A percentile compares a stretch with the other conserved stretches of the same genome.
Evolutionary conservation across 805 yeast species (phyloP).

Genomic region (Hanseniaspora nectarophila): DNA sequence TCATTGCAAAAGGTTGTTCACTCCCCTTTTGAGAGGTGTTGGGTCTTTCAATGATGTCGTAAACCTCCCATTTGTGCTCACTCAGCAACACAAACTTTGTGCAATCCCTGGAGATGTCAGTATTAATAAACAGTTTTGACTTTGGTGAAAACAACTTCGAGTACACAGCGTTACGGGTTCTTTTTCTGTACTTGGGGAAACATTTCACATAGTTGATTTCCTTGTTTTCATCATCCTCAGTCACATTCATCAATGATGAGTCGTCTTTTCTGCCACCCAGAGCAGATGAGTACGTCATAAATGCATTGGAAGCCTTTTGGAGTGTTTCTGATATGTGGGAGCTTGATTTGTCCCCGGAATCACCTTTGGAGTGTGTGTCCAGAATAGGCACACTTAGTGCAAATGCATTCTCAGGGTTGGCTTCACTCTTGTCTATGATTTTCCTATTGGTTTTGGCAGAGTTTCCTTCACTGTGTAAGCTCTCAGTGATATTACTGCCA

Average conservation of each 20-base stretch:
- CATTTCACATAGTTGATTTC: constrained; percentile 65
- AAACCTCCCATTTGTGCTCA: constrained; percentile 65
- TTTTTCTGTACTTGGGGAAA: constrained; percentile 68
- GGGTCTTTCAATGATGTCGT: constrained; percentile 38
- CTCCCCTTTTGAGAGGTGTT: constrained; percentile 28
- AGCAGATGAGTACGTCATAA: neutral
- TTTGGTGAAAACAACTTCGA: constrained; percentile 38
- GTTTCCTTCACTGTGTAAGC: neutral
- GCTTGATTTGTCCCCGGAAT: neutral
- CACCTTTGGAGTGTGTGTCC: no score
- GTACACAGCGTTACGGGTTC: constrained; percentile 43
- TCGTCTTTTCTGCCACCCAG: neutral
- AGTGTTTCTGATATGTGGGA: neutral
- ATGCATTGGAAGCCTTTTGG: constrained; percentile 1
- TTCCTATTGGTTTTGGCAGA: neutral
- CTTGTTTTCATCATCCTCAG: constrained; percentile 36
- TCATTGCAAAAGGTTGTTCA: constrained; percentile 37
- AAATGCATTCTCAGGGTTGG: neutral
- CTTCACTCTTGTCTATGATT: neutral
- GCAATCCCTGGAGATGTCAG: constrained; percentile 54
- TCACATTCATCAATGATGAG: neutral
- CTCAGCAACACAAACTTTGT: constrained; percentile 53
- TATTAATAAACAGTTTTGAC: constrained; percentile 40
- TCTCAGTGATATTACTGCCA: neutral
- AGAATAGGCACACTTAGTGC: constrained; percentile 1